A percentile compares a stretch with the other conserved stretches of the same genome.
These are phyloP conservation scores for Pelargonium australe DNA, from an alignment of 441 rosid genomes.

Conservation along the genomic window DNA sequence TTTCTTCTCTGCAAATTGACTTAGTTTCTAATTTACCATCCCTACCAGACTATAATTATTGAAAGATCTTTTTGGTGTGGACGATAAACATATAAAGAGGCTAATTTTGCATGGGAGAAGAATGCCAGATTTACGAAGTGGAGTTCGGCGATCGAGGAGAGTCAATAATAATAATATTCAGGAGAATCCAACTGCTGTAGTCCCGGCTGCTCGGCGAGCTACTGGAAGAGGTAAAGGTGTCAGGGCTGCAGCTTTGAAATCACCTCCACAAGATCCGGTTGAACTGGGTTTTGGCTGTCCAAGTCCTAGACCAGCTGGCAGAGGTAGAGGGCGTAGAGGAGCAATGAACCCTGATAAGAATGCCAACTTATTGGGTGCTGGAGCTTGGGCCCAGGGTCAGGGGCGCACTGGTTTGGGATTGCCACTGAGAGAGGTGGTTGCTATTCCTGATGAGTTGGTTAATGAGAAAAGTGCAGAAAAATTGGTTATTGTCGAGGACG, in stretches of 20 bases:
- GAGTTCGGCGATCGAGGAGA: constrained; percentile 40
- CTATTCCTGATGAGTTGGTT: constrained; percentile 1
- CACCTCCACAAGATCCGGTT: constrained; percentile 10
- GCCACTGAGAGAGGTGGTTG: constrained; percentile 27
- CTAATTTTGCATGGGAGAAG: constrained; percentile 34
- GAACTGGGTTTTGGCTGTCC: constrained; percentile 16
- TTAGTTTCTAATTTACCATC: not conserved
- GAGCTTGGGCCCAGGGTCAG: constrained; percentile 25
- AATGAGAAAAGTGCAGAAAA: constrained; percentile 54
- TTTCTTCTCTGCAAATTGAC: not conserved
- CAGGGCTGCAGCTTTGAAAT: constrained; percentile 14
- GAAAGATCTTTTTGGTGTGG: constrained; percentile 8
- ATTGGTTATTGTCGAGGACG: constrained; percentile 68
- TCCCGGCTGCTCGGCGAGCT: constrained; percentile 29
- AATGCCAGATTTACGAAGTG: constrained; percentile 41
- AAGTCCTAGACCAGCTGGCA: constrained; percentile 26
- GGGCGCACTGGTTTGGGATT: constrained; percentile 25
- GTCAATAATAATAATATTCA: constrained; percentile 29
- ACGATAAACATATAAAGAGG: constrained; percentile 17
- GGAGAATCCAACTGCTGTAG: constrained; percentile 30
- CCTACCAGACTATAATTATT: constrained; percentile 6
- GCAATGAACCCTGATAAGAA: constrained; percentile 36
- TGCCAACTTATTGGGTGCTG: constrained; percentile 24
- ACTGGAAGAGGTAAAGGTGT: constrained; percentile 31
- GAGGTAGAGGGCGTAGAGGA: constrained; percentile 38